Evolutionary conservation across 2,329 filamentous ascomycete species (phyloP), one percentile per base, ranked within the genome.

Genomic region (Exophiala sp.): DNA sequence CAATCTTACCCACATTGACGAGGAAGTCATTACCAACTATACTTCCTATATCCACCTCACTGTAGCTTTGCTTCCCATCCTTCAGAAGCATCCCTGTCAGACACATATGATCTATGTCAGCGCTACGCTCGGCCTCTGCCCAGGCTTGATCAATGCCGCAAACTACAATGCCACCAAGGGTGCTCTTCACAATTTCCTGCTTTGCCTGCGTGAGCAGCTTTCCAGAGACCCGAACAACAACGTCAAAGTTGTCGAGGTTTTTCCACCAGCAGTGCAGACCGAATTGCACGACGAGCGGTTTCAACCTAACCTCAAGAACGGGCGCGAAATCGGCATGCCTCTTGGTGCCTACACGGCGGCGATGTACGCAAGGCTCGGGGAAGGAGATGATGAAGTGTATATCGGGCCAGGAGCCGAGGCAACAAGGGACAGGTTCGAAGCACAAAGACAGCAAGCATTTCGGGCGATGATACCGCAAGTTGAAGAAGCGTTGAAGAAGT

Each of bases 161-260:
- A 16, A 46, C 14, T 83, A 82, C 69, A 80, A 74, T 48, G 77
- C 77, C 1, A 75, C 75, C 9, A 83, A 82, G 62, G 74, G 78
- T 0, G 80, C 79, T 2, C 64, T 82, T 35, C 77, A 80, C 60
- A 68, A 69, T 3, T 78, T 78, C 47, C 62, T 71, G 20, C 70
- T 78, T 54, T 74, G 70, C 39, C 61, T 78, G 14, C 68, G 76
- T 5, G 68, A 74, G 48, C 71, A 78, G 63, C 66, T 81, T 14
- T 58, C 60, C 7, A 1, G 7, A 29, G 24, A 29, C 24, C 24
- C 2, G 24, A 61, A 60, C 8, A 60, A 59, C 1, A 62, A 57
- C 2, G 67, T 75, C 7, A 67, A 68, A 38, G 71, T 82, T 7
- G 65, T 80, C 24, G 78, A 83, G 65, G 64, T 82, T 36, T 67